phyloP scores from a whole-genome alignment of 371 early-diverging fungal genomes.

The Entomophthora muscae region DNA sequence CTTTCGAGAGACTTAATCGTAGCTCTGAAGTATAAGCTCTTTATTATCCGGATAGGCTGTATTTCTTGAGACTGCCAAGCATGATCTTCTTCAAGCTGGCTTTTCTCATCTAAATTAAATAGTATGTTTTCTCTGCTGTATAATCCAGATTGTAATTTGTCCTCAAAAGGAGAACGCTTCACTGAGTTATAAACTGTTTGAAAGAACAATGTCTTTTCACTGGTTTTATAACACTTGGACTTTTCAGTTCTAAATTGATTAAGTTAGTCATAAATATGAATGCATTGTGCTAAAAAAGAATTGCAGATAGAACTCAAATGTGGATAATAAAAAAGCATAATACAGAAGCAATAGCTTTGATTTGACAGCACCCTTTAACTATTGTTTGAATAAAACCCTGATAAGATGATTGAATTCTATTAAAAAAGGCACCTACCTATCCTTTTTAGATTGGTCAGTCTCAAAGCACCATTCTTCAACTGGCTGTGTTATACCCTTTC shows the following conservation, averaged over 20 bases:
- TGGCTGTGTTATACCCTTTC: no score
- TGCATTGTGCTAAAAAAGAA: no score
- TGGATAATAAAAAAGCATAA: no score
- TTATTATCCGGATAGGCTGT: not conserved
- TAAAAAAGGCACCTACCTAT: no score
- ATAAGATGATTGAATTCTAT: no score
- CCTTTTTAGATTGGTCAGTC: no score
- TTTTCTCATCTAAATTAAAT: not conserved
- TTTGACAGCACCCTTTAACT: no score
- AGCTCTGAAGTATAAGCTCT: not conserved
- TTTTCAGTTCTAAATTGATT: not conserved
- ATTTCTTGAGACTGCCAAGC: not conserved
- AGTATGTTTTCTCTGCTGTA: not conserved
- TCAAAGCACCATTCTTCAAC: no score
- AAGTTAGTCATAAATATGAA: no score
- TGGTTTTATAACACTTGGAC: not conserved
- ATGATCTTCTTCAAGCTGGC: not conserved
- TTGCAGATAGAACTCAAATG: no score
- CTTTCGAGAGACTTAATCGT: not conserved
- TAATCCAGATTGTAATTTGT: not conserved
- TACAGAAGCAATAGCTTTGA: no score
- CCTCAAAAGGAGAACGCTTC: not conserved
- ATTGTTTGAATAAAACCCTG: no score
- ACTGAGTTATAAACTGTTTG: not conserved
- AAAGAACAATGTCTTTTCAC: not conserved